Conservation (phyloP, 495 filamentous ascomycete genomes). For the Hyaloscypha finlandica region DNA sequence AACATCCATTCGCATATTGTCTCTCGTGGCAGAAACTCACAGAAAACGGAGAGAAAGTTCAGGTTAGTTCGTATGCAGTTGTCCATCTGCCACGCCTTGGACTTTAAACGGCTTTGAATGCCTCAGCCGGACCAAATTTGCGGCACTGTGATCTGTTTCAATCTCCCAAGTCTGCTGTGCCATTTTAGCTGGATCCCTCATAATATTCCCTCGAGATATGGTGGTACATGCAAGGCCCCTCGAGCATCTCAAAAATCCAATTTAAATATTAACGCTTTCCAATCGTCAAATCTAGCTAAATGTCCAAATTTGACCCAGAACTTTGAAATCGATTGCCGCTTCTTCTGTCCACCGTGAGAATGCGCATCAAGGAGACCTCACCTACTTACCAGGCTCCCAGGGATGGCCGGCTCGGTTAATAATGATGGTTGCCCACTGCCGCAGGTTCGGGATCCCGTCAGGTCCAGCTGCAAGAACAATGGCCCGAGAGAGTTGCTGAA, state of each 20-base stretch:
- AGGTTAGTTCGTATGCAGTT: not conserved
- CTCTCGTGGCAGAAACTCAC: not conserved
- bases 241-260: too few relatives aligned
- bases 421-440: not conserved
- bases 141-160: too few relatives aligned
- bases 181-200: too few relatives aligned
- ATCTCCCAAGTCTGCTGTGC: too few relatives aligned
- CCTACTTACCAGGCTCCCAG: too few relatives aligned
- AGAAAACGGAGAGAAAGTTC: not conserved
- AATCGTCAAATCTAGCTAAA: too few relatives aligned
- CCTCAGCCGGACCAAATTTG: not conserved
- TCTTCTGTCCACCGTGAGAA: too few relatives aligned
- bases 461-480: not conserved
- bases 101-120: not conserved
- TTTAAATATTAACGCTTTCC: too few relatives aligned
- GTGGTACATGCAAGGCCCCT: too few relatives aligned
- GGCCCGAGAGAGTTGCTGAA: not conserved
- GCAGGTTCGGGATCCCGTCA: not conserved
- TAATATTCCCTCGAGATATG: too few relatives aligned
- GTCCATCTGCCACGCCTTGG: slow-evolving; percentile 2
- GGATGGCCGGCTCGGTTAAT: not conserved
- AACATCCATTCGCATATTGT: not conserved
- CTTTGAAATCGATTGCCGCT: too few relatives aligned
- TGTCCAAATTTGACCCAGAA: too few relatives aligned
- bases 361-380: not conserved